Evolutionary conservation across 495 filamentous ascomycete genomes (phyloP).

Genomic region (Aspergillus mulundensis): DNA sequence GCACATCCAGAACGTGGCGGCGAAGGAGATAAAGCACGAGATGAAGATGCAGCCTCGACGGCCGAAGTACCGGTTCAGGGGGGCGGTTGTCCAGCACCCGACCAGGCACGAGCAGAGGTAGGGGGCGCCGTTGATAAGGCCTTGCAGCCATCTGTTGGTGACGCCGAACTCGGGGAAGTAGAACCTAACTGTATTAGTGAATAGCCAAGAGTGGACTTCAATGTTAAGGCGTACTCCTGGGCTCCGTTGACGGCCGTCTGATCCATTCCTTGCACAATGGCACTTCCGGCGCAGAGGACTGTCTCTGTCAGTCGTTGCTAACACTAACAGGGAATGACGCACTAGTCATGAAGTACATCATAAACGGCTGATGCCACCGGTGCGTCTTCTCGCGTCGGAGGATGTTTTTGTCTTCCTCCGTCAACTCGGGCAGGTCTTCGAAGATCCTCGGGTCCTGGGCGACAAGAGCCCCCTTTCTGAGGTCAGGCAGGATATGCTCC

Average conservation of each 20-base stretch:
- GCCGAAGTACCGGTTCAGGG: conserved; percentile 52
- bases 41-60: conserved; percentile 58
- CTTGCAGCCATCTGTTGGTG: conserved; percentile 38
- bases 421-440: conserved; percentile 30
- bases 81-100: conserved; percentile 52
- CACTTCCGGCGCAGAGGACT: conserved; percentile 39
- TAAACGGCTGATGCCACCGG: conserved; percentile 49
- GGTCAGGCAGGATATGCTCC: conserved; percentile 51
- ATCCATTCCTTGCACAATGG: conserved; percentile 62
- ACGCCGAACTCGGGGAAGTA: conserved; percentile 17
- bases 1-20: conserved; percentile 46
- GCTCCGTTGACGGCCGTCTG: conserved; percentile 79
- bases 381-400: conserved; percentile 52
- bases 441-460: conserved; percentile 50
- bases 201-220: not conserved
- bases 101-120: conserved; percentile 42
- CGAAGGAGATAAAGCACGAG: conserved; percentile 42
- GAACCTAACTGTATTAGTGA: conserved; percentile 15
- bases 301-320: not conserved
- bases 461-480: conserved; percentile 63
- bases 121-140: conserved; percentile 45
- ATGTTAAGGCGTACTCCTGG: conserved; percentile 40
- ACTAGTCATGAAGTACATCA: conserved; percentile 55
- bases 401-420: conserved; percentile 47
- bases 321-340: not conserved